Percentiles rank a stretch among this genome's conserved stretches.
Conservation (phyloP, 768 basidiomycete species). For the Leccinum uliginosum region DNA sequence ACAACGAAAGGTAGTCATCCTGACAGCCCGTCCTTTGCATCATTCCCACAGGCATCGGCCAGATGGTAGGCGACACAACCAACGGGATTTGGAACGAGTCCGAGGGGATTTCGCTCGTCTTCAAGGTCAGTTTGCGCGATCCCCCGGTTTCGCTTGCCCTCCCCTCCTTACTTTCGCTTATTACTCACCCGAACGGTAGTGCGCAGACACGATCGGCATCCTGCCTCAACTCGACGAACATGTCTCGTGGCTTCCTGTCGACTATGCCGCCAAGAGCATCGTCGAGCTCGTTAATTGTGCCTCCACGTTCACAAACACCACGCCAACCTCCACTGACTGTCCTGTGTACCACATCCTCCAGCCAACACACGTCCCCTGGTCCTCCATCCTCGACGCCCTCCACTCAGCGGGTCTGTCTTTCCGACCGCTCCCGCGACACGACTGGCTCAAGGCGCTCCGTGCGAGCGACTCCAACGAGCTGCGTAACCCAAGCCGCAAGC, state of each 20-base stretch:
- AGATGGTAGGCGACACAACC: conserved; percentile 48
- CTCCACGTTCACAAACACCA: conserved; percentile 15
- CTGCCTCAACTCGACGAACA: conserved; percentile 31
- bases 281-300: conserved; percentile 33
- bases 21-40: neutral
- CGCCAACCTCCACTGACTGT: neutral
- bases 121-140: conserved; percentile 23
- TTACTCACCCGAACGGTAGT: conserved; percentile 21
- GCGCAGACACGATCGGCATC: conserved; percentile 37
- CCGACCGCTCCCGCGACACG: conserved; percentile 12
- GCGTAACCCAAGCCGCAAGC: conserved; percentile 23
- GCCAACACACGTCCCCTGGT: conserved; percentile 27
- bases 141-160: neutral
- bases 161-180: neutral
- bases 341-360: neutral
- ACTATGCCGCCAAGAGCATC: conserved; percentile 46
- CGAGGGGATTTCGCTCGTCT: conserved; percentile 31
- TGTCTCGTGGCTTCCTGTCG: conserved; percentile 48
- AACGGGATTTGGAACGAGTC: conserved; percentile 54
- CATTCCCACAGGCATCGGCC: conserved; percentile 42
- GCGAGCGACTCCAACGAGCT: conserved; percentile 21
- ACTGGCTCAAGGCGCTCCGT: conserved; percentile 22
- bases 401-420: conserved; percentile 32
- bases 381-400: conserved; percentile 38
- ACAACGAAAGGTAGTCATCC: neutral